These are phyloP conservation scores for Solanum pinnatisectum DNA, from an alignment of 257 asterid genomes.

Conservation along the genomic window DNA sequence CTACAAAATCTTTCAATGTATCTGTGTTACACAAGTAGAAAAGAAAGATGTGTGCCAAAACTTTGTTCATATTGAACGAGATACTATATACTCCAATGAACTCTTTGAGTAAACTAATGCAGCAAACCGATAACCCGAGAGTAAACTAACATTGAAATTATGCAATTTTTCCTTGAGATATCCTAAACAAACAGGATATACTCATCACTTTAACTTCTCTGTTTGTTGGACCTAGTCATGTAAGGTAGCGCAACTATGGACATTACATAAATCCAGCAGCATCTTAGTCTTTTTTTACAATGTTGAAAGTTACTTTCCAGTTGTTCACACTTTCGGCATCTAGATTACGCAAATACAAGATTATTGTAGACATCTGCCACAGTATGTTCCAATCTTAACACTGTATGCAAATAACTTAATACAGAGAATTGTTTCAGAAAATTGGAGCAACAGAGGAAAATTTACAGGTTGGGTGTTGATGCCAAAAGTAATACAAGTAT, in stretches of 20 bases:
- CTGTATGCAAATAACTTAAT: background rate
- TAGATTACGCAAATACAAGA: background rate
- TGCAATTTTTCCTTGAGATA: background rate
- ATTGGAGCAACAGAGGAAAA: background rate
- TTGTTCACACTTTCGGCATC: background rate
- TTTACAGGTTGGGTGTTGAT: background rate
- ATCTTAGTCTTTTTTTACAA: background rate
- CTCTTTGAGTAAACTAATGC: background rate
- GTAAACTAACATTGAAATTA: background rate
- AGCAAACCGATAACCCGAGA: background rate
- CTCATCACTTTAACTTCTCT: background rate
- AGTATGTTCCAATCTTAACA: background rate
- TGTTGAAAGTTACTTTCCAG: background rate
- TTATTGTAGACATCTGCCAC: background rate
- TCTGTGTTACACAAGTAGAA: background rate
- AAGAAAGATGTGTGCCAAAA: background rate
- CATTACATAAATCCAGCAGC: background rate
- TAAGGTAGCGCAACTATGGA: background rate
- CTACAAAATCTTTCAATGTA: background rate
- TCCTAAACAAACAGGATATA: background rate
- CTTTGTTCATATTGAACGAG: background rate
- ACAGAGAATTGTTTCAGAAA: background rate
- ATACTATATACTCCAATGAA: background rate
- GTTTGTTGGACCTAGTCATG: background rate
- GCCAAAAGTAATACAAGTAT: background rate